A percentile compares a stretch with the other conserved stretches of the same genome.
These are phyloP conservation scores for Spinellus fusiger DNA, from an alignment of 192 early-diverging fungal species.

Conservation along the genomic window DNA sequence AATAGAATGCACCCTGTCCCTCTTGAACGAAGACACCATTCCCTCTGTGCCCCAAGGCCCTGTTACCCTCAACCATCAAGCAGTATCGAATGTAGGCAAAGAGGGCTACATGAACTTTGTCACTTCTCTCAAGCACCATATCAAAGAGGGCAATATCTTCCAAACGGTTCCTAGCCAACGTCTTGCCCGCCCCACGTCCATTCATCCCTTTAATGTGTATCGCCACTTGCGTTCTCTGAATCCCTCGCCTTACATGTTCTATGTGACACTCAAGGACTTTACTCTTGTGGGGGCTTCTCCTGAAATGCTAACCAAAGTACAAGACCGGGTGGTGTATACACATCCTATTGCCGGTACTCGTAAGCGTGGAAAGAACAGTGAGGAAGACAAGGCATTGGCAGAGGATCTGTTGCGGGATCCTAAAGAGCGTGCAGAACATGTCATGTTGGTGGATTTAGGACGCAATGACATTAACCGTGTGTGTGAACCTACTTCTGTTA, in stretches of 20 bases:
- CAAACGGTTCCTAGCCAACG: conserved; percentile 96
- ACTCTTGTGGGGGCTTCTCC: conserved; percentile 96
- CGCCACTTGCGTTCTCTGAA: conserved; percentile 90
- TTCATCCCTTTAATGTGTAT: conserved; percentile 99
- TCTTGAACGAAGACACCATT: conserved; percentile 64
- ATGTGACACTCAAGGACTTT: conserved; percentile 89
- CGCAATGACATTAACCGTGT: conserved; percentile 98
- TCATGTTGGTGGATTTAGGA: conserved; percentile 99
- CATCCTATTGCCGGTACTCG: conserved; percentile 99
- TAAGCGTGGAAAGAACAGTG: conserved; percentile 75
- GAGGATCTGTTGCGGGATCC: conserved; percentile 84
- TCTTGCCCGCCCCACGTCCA: conserved; percentile 72
- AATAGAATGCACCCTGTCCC: conserved; percentile 61
- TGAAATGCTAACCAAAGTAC: conserved; percentile 95
- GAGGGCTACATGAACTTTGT: conserved; percentile 91
- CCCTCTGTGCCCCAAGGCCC: conserved; percentile 78
- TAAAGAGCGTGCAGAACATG: conserved; percentile 97
- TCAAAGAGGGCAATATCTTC: conserved; percentile 94
- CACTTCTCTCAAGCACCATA: conserved; percentile 78
- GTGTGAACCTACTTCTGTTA: conserved; percentile 88
- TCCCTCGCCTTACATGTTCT: conserved; percentile 99
- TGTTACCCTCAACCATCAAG: conserved; percentile 58
- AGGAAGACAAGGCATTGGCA: conserved; percentile 88
- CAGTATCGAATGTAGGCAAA: conserved; percentile 86
- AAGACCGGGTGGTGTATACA: conserved; percentile 72